phyloP scores from a whole-genome alignment of 495 filamentous ascomycete genomes.

The Tetracladium marchalianum region DNA sequence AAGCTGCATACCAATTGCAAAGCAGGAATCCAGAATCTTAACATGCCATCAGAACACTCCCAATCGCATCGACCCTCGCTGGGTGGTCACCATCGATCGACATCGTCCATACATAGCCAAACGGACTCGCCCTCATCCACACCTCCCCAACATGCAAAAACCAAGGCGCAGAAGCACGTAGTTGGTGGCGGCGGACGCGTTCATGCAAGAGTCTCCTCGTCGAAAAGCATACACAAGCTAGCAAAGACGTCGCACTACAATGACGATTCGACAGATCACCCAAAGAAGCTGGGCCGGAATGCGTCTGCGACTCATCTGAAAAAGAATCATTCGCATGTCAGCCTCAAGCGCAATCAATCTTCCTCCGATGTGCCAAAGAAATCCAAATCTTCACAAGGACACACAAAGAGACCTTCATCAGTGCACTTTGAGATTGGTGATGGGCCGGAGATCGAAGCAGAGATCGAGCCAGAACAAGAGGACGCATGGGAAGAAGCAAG shows the following conservation, averaged over 20 bases:
- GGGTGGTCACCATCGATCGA: conserved; percentile 9
- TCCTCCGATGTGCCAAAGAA: conserved; percentile 26
- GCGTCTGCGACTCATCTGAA: conserved; percentile 28
- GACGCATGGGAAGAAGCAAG: conserved; percentile 42
- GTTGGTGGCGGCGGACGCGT: conserved; percentile 9
- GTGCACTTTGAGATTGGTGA: conserved; percentile 21
- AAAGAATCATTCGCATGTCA: conserved; percentile 38
- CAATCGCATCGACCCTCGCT: conserved; percentile 9
- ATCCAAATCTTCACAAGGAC: conserved; percentile 31
- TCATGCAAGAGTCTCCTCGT: conserved; percentile 16
- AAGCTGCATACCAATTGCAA: no score
- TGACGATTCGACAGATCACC: conserved; percentile 11
- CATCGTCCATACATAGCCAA: conserved; percentile 11
- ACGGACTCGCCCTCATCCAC: conserved; percentile 15
- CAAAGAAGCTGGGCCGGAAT: conserved; percentile 25
- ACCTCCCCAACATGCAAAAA: conserved; percentile 7
- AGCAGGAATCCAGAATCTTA: background rate
- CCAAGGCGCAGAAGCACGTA: conserved; percentile 18
- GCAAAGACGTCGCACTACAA: conserved; percentile 10
- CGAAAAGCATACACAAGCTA: conserved; percentile 17
- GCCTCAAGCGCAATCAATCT: conserved; percentile 26
- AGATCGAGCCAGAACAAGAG: conserved; percentile 39
- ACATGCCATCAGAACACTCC: conserved; percentile 18
- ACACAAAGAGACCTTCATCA: conserved; percentile 34
- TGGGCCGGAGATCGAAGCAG: conserved; percentile 3